Percentiles rank a stretch among this genome's conserved stretches.
Conservation (phyloP, 225 moss, liverwort and hornwort species). For the Sphagnum tenellum region DNA sequence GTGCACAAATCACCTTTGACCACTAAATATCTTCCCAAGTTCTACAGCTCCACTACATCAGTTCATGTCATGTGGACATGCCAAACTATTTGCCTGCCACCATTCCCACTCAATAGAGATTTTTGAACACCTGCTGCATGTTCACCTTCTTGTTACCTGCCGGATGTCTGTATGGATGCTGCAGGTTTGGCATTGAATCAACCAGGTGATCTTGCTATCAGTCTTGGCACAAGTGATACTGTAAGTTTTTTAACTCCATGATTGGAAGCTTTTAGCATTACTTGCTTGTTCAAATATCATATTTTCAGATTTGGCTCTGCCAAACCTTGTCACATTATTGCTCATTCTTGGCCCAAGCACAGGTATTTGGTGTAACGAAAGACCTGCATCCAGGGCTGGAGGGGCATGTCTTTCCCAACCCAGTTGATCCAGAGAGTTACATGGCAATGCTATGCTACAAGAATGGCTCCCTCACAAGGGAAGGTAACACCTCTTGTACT, state of each 20-base stretch:
- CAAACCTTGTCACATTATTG: too few species aligned
- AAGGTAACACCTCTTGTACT: conserved; percentile 31
- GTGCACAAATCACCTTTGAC: too few species aligned
- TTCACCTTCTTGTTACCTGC: too few species aligned
- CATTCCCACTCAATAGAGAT: too few species aligned
- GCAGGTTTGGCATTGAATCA: conserved; percentile 80
- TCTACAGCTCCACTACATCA: too few species aligned
- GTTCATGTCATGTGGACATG: too few species aligned
- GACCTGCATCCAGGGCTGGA: conserved; percentile 70
- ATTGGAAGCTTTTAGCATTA: too few species aligned
- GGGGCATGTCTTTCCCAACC: conserved; percentile 91
- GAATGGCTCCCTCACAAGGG: conserved; percentile 92
- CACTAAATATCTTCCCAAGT: too few species aligned
- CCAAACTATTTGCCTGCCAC: too few species aligned
- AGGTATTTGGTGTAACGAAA: conserved; percentile 88
- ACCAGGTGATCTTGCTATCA: conserved; percentile 86
- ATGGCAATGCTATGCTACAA: conserved; percentile 94
- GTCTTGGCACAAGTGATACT: conserved; percentile 94
- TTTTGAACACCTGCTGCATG: too few species aligned
- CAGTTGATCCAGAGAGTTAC: conserved; percentile 77
- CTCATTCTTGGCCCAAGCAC: background rate
- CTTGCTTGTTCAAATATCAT: too few species aligned
- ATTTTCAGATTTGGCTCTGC: too few species aligned
- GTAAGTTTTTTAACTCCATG: conserved; percentile 21
- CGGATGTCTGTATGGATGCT: background rate